Conservation (phyloP, 1,139 yeast genomes). For the Kodamaea sp. region DNA sequence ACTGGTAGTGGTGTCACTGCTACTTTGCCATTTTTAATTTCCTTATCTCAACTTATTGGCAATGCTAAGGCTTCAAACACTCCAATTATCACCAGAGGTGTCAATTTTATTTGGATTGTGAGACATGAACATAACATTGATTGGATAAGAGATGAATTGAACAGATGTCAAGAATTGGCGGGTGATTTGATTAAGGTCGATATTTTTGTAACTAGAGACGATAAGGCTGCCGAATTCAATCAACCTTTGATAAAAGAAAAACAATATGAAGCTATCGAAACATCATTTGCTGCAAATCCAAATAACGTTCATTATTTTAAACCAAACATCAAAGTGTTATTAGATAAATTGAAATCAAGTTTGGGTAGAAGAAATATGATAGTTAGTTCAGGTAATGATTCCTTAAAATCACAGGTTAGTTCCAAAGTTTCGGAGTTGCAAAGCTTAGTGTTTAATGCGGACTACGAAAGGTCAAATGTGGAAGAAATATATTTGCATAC, state of each 20-base stretch:
- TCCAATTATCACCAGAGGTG: constrained; percentile 19
- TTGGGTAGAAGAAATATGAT: constrained; percentile 42
- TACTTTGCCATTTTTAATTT: constrained; percentile 44
- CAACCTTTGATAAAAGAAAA: background rate
- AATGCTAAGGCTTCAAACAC: constrained; percentile 11
- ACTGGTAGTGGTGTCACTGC: constrained; percentile 60
- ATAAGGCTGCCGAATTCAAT: background rate
- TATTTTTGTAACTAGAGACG: constrained; percentile 21
- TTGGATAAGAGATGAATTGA: constrained; percentile 46
- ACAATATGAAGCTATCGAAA: background rate
- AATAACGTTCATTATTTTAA: constrained; percentile 25
- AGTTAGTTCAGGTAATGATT: constrained; percentile 50
- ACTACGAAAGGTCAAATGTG: constrained; percentile 22
- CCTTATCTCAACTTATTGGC: constrained; percentile 17
- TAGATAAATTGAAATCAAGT: constrained; percentile 17
- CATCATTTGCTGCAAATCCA: constrained; percentile 3
- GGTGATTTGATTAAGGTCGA: constrained; percentile 25
- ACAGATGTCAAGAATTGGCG: constrained; percentile 21
- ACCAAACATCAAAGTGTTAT: constrained; percentile 29
- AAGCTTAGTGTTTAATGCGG: constrained; percentile 29
- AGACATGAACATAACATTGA: constrained; percentile 32
- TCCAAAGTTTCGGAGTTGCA: constrained; percentile 40
- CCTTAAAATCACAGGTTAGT: constrained; percentile 44
- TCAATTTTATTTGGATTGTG: constrained; percentile 52
- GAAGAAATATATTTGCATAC: constrained; percentile 57